Percentiles rank a stretch among this genome's conserved stretches.
Conservation (phyloP, 441 rosid species). For the Populus tomentosa region DNA sequence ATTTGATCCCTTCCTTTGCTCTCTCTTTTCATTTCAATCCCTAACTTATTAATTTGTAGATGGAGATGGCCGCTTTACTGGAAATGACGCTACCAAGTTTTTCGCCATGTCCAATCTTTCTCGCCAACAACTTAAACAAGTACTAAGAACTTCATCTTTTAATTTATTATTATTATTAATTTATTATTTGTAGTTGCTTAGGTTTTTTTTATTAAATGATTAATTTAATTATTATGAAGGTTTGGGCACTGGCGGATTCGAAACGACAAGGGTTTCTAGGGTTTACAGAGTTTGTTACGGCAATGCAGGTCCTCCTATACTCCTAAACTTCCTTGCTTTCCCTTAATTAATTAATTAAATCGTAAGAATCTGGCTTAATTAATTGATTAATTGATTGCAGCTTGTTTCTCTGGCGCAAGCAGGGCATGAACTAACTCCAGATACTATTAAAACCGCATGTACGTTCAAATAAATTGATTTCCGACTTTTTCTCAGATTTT, state of each 20-base stretch:
- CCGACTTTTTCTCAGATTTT: not conserved
- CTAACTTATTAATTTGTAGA: conserved; percentile 27
- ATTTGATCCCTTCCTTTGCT: not conserved
- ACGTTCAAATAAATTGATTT: conserved; percentile 13
- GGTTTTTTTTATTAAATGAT: not conserved
- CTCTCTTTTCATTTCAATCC: not conserved
- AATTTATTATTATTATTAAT: not conserved
- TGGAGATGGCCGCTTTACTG: conserved; percentile 76
- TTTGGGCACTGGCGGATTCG: conserved; percentile 84
- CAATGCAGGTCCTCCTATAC: conserved; percentile 58
- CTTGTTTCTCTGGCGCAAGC: conserved; percentile 73
- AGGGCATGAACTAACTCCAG: conserved; percentile 56
- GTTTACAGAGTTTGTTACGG: conserved; percentile 59
- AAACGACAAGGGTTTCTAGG: conserved; percentile 80
- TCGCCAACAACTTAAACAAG: conserved; percentile 87
- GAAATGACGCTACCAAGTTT: conserved; percentile 72
- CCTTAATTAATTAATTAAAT: not conserved
- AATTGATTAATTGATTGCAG: conserved; percentile 26
- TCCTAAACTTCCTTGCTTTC: not conserved
- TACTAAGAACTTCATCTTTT: conserved; percentile 2
- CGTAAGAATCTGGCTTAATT: not conserved
- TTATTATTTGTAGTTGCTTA: not conserved
- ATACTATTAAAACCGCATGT: conserved; percentile 48
- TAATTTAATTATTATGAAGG: conserved; percentile 23
- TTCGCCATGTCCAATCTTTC: conserved; percentile 71